Percentiles rank a stretch among this genome's conserved stretches.
phyloP scores from a whole-genome alignment of 2,329 filamentous ascomycete genomes.

The Lomentospora prolificans region DNA sequence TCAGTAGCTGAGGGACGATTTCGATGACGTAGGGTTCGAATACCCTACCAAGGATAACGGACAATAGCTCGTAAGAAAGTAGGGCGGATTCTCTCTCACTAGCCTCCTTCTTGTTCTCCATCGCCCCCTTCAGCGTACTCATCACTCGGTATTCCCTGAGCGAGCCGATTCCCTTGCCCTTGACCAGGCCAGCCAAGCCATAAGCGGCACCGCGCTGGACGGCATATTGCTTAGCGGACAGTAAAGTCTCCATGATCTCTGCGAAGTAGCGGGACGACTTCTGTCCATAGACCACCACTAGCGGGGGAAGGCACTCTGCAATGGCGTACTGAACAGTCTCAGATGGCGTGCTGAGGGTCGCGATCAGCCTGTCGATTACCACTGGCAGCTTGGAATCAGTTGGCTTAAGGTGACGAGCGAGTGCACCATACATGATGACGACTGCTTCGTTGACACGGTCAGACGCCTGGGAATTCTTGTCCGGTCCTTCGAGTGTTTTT shows the following conservation, averaged over 20 bases:
- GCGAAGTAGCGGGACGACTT: slow-evolving; percentile 73
- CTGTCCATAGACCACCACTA: slow-evolving; percentile 65
- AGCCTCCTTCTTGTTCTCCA: slow-evolving; percentile 91
- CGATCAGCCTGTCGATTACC: slow-evolving; percentile 77
- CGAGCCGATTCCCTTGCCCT: slow-evolving; percentile 74
- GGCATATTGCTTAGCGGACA: slow-evolving; percentile 87
- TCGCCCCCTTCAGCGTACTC: slow-evolving; percentile 65
- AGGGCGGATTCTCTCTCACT: slow-evolving; percentile 83
- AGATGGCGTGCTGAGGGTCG: slow-evolving; percentile 85
- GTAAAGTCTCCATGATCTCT: slow-evolving; percentile 69
- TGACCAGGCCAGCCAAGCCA: slow-evolving; percentile 80
- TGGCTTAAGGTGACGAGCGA: slow-evolving; percentile 74
- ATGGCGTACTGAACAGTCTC: slow-evolving; percentile 96
- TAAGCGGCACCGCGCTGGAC: slow-evolving; percentile 87
- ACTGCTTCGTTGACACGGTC: slow-evolving; percentile 95
- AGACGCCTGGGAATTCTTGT: slow-evolving; percentile 68
- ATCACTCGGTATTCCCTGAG: slow-evolving; percentile 81
- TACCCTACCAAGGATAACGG: slow-evolving; percentile 71
- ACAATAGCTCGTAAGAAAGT: slow-evolving; percentile 82
- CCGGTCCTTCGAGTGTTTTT: slow-evolving; percentile 72
- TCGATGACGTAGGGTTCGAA: slow-evolving; percentile 98
- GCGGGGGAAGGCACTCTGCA: slow-evolving; percentile 81
- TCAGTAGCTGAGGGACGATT: slow-evolving; percentile 81
- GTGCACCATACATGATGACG: slow-evolving; percentile 90
- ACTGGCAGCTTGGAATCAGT: slow-evolving; percentile 83